Percentiles rank a stretch among this genome's conserved stretches.
phyloP scores from a whole-genome alignment of 2,329 filamentous ascomycete genomes.

The Aureobasidium lini region DNA sequence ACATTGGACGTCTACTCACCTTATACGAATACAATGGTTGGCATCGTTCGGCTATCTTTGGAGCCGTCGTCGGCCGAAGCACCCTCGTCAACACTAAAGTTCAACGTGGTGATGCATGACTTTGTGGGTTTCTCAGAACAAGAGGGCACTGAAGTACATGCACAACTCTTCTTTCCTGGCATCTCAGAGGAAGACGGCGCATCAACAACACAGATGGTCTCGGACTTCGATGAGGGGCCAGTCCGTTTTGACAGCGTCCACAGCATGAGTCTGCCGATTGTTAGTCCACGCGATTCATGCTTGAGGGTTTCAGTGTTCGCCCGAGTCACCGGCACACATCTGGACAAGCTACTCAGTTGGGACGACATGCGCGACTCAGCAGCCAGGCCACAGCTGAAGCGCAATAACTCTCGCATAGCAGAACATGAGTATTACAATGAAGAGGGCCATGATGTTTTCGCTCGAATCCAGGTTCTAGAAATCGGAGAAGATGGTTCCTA shows the following conservation, averaged over 20 bases:
- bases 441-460: conserved; percentile 88
- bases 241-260: conserved; percentile 96
- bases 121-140: conserved; percentile 90
- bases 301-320: conserved; percentile 88
- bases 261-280: conserved; percentile 88
- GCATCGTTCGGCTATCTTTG: conserved; percentile 81
- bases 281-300: conserved; percentile 64
- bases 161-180: conserved; percentile 90
- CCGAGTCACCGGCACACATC: conserved; percentile 82
- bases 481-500: conserved; percentile 88
- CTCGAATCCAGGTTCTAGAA: conserved; percentile 80
- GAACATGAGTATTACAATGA: conserved; percentile 91
- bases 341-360: conserved; percentile 97
- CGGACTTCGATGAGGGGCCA: conserved; percentile 84
- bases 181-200: conserved; percentile 77
- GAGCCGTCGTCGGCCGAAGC: conserved; percentile 91
- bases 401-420: conserved; percentile 62
- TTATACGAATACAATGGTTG: conserved; percentile 83
- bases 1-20: conserved; percentile 83
- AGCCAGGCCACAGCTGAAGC: conserved; percentile 48
- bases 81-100: conserved; percentile 86
- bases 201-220: conserved; percentile 91
- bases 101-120: conserved; percentile 98
- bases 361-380: conserved; percentile 87
- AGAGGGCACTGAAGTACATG: conserved; percentile 92